phyloP scores from a whole-genome alignment of 2,329 filamentous ascomycete species.

The Cordyceps fumosorosea region DNA sequence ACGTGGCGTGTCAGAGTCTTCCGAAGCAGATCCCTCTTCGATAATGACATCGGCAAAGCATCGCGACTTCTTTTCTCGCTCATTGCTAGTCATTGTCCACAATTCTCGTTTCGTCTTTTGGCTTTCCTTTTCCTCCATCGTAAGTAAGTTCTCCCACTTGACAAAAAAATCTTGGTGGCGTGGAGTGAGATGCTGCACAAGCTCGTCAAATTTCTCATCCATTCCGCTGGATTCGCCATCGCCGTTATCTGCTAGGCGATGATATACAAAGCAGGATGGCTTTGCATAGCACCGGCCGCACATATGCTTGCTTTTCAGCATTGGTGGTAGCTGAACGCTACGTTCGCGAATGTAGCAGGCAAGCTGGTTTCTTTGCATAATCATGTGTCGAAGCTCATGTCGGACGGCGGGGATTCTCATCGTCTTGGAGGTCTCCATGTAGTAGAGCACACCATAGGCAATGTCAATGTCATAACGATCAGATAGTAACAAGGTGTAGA shows the following conservation, averaged over 20 bases:
- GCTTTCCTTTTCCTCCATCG: conserved; percentile 87
- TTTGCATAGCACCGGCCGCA: conserved; percentile 90
- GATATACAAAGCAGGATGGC: conserved; percentile 84
- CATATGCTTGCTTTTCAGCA: conserved; percentile 74
- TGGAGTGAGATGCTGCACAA: conserved; percentile 70
- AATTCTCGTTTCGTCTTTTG: conserved; percentile 83
- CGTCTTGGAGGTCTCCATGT: conserved; percentile 84
- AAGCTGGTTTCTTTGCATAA: conserved; percentile 88
- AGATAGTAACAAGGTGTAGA: conserved; percentile 87
- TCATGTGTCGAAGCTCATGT: conserved; percentile 89
- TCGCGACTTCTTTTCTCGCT: conserved; percentile 80
- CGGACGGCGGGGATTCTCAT: conserved; percentile 78
- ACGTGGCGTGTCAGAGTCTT: conserved; percentile 64
- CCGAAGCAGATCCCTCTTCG: conserved; percentile 65
- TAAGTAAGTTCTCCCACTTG: conserved; percentile 90
- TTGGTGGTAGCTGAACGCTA: conserved; percentile 71
- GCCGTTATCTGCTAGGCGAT: conserved; percentile 82
- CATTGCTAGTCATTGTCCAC: conserved; percentile 89
- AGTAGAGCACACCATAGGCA: conserved; percentile 85
- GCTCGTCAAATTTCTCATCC: conserved; percentile 72
- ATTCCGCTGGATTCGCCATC: conserved; percentile 75
- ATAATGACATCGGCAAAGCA: conserved; percentile 88
- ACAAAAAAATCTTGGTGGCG: conserved; percentile 77
- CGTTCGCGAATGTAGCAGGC: conserved; percentile 79
- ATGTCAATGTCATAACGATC: conserved; percentile 94